These are phyloP conservation scores for Larix kaempferi DNA, from an alignment of 75 land plant species.

Conservation along the genomic window DNA sequence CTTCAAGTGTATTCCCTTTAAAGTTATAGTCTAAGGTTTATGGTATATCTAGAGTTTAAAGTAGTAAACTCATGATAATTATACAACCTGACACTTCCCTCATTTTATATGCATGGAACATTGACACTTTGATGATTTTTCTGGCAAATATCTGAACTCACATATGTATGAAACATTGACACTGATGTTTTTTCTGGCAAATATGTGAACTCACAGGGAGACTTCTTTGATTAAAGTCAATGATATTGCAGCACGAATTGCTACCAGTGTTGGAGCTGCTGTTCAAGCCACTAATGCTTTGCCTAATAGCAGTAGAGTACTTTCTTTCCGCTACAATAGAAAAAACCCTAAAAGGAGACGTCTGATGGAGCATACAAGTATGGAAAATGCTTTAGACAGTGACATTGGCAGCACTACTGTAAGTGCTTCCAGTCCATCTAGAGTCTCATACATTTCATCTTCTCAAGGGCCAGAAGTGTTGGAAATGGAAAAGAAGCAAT, in stretches of 20 bases:
- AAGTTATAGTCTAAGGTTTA: not conserved
- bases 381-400: slow-evolving; percentile 9
- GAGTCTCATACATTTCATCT: not conserved
- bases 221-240: slow-evolving; percentile 85
- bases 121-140: not conserved
- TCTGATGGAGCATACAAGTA: slow-evolving; percentile 29
- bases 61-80: no score
- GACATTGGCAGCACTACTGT: not conserved
- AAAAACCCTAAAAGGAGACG: slow-evolving; percentile 72
- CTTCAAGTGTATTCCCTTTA: not conserved
- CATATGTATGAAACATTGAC: slow-evolving; percentile 15
- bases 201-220: slow-evolving; percentile 54
- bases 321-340: slow-evolving; percentile 60
- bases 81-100: not conserved
- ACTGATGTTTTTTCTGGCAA: not conserved
- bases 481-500: slow-evolving; percentile 17
- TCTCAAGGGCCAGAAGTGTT: slow-evolving; percentile 12
- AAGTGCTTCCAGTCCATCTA: slow-evolving; percentile 8
- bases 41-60: not conserved
- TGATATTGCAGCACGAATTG: slow-evolving; percentile 72
- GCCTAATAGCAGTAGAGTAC: slow-evolving; percentile 20
- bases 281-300: slow-evolving; percentile 80
- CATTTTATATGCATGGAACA: not conserved
- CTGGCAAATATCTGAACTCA: not conserved
- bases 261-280: slow-evolving; percentile 78